Percentiles rank a stretch among this genome's conserved stretches.
These are phyloP conservation scores for Fusarium bulbicola DNA, from an alignment of 2,329 filamentous ascomycete genomes.

Conservation along the genomic window DNA sequence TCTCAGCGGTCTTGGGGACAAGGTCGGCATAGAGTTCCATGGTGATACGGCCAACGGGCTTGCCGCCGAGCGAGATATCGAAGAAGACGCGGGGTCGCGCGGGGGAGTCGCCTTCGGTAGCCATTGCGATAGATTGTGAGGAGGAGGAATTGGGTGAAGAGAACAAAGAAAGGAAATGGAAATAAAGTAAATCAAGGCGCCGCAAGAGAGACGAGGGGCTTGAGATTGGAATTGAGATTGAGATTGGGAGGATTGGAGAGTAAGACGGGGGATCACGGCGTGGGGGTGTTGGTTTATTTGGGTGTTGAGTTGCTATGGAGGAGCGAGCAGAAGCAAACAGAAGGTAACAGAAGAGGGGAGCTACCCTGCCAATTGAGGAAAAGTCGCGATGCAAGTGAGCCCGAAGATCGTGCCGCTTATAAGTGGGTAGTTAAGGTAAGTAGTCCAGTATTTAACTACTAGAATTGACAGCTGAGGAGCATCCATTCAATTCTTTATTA, in stretches of 20 bases:
- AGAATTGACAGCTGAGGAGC: neutral
- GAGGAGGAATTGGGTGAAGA: neutral
- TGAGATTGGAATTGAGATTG: neutral
- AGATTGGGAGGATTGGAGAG: neutral
- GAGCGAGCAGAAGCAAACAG: slow-evolving; percentile 23
- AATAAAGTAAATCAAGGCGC: neutral
- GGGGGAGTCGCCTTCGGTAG: slow-evolving; percentile 53
- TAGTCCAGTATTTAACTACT: neutral
- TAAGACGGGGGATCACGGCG: neutral
- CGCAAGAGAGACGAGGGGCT: neutral
- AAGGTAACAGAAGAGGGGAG: slow-evolving; percentile 38
- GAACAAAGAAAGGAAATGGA: neutral
- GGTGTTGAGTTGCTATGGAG: neutral
- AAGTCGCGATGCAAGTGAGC: slow-evolving; percentile 37
- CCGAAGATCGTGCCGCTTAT: slow-evolving; percentile 34
- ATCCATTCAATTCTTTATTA: neutral
- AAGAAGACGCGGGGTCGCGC: slow-evolving; percentile 88
- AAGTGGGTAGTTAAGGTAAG: slow-evolving; percentile 27
- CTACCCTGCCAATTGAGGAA: slow-evolving; percentile 34
- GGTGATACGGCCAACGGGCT: slow-evolving; percentile 77
- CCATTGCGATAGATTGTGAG: slow-evolving; percentile 46
- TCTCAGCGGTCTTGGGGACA: slow-evolving; percentile 94
- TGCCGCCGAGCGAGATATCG: slow-evolving; percentile 84
- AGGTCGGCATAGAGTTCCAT: slow-evolving; percentile 84
- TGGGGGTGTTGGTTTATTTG: slow-evolving; percentile 1